Conservation (phyloP, 2,329 filamentous ascomycete genomes). For the Sordariomycetes sp. region DNA sequence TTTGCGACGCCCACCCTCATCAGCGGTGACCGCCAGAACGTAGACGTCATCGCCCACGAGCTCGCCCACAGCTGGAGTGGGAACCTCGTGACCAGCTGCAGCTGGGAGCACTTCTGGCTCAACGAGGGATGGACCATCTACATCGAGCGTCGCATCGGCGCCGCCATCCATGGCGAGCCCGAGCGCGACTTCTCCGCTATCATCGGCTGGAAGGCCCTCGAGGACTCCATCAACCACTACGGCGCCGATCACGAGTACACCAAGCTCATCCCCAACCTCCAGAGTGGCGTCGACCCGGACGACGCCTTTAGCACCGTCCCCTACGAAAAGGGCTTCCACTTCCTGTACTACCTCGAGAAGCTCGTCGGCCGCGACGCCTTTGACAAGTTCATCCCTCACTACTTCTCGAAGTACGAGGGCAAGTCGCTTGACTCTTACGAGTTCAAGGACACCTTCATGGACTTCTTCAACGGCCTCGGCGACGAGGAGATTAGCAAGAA, state of each 20-base stretch:
- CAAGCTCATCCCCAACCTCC: conserved; percentile 75
- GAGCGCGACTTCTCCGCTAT: conserved; percentile 91
- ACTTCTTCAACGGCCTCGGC: conserved; percentile 60
- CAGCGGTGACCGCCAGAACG: conserved; percentile 78
- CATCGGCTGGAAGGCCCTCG: conserved; percentile 85
- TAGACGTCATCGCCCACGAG: conserved; percentile 92
- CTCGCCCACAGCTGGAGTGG: conserved; percentile 72
- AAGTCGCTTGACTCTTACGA: conserved; percentile 89
- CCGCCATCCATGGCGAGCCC: conserved; percentile 64
- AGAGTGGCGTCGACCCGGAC: conserved; percentile 75
- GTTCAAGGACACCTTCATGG: conserved; percentile 77
- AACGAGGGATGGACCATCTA: conserved; percentile 90
- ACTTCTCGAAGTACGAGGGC: conserved; percentile 73
- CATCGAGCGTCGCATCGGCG: conserved; percentile 73
- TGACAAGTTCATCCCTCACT: conserved; percentile 90
- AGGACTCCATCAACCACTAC: conserved; percentile 66
- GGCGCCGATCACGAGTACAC: conserved; percentile 86
- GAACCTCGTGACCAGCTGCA: conserved; percentile 66
- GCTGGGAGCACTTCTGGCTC: conserved; percentile 70
- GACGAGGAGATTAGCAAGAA: conserved; percentile 52
- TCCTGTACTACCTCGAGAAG: conserved; percentile 82
- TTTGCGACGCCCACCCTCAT: conserved; percentile 94
- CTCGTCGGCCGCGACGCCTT: conserved; percentile 77
- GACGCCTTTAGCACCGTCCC: conserved; percentile 88
- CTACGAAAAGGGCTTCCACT: conserved; percentile 94